A percentile compares a stretch with the other conserved stretches of the same genome.
Evolutionary conservation across 345 rosid genomes (phyloP).

Genomic region (Tarenaya hassleriana): DNA sequence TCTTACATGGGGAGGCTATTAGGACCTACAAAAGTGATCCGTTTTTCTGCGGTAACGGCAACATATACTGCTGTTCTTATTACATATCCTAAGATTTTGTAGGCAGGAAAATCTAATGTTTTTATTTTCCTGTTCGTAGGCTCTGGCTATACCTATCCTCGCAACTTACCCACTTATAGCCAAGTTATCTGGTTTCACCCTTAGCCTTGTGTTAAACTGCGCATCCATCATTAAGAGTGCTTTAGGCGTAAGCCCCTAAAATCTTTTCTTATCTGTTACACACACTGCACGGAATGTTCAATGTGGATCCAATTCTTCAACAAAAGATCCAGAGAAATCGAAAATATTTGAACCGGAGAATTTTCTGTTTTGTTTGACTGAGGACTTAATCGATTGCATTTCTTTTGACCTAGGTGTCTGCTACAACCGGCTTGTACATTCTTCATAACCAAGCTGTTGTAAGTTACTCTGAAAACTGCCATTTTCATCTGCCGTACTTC

Average conservation of each 20-base stretch:
- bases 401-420: slow-evolving; percentile 33
- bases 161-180: slow-evolving; percentile 61
- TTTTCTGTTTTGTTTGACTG: neutral
- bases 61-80: neutral
- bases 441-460: slow-evolving; percentile 65
- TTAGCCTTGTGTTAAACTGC: slow-evolving; percentile 40
- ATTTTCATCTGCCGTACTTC: neutral
- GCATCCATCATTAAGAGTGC: slow-evolving; percentile 63
- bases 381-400: too few relatives aligned
- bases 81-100: neutral
- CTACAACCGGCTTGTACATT: slow-evolving; percentile 48
- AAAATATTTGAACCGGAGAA: neutral
- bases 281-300: neutral
- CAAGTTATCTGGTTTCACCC: slow-evolving; percentile 57
- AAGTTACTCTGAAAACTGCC: slow-evolving; percentile 17
- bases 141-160: slow-evolving; percentile 45
- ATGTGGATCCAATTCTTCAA: too few relatives aligned
- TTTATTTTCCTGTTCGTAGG: slow-evolving; percentile 35
- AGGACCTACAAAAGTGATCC: slow-evolving; percentile 51
- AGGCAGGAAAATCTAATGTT: slow-evolving; percentile 16
- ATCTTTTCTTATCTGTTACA: slow-evolving; percentile 2
- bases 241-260: slow-evolving; percentile 48
- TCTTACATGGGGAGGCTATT: slow-evolving; percentile 54
- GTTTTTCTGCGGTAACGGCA: slow-evolving; percentile 48
- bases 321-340: too few relatives aligned